Base-by-base conservation (phyloP, 495 filamentous ascomycete species). In the Schizothecium vesticola region DNA sequence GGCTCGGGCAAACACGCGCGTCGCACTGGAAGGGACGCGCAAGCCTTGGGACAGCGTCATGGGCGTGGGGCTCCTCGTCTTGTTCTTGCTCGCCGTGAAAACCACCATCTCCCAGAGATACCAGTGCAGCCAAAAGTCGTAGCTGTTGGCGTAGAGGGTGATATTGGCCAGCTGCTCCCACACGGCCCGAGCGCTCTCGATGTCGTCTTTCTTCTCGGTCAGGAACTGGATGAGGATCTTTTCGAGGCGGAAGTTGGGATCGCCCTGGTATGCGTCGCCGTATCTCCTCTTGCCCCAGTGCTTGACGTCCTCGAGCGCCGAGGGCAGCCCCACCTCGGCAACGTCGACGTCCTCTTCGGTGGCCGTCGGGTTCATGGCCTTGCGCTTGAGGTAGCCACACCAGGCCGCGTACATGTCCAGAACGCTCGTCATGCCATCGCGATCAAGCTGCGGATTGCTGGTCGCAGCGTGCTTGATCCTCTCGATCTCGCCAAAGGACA, bases 381-480 rank as follows among this genome's bases (percentile, higher is more conserved):
- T 82, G 29, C 94, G 89, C 65, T 93, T 91, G 9, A 99, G 84
- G 69, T 92, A 97, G 59, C 92, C 92, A 72, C 94, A 97, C 95
- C 95, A 99, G 0, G 92, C 89, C 36, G 89, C 89, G 69, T 95
- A 92, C 68, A 97, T 91, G 72, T 95, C 93, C 55, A 97, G 79
- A 3, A 97, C 87, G 69, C 93, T 91, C 58, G 91, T 87, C 86
- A 97, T 88, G 21, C 92, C 93, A 57, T 86, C 80, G 29, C 84
- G 78, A 70, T 87, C 86, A 11, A 97, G 85, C 23, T 94, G 83
- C 8, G 89, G 89, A 11, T 89, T 92, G 73, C 88, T 91, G 1
- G 93, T 97, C 3, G 95, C 95, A 59, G 86, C 90, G 75, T 98
- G 92, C 76, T 99, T 99, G 74, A 97, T 92, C 36, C 88, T 82